Percentiles rank a stretch among this genome's conserved stretches.
Conservation (phyloP, 179 eudicot species). For the Patellifolia procumbens region DNA sequence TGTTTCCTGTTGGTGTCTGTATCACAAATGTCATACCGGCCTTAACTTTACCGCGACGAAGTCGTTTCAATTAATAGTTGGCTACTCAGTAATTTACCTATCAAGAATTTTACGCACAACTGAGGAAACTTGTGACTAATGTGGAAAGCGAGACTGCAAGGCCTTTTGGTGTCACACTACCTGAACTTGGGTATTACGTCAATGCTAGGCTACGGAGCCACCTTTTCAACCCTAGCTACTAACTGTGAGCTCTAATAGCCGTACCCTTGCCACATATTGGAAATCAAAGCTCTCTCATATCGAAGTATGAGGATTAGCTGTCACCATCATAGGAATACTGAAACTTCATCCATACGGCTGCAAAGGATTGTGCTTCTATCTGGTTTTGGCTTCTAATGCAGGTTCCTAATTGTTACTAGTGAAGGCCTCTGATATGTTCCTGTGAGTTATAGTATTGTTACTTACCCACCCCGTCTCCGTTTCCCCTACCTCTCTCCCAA, state of each 20-base stretch:
- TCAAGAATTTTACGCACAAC: background rate
- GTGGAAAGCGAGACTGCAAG: background rate
- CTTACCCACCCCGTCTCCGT: background rate
- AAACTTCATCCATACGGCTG: background rate
- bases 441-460: background rate
- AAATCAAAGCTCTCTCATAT: background rate
- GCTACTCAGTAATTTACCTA: background rate
- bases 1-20: background rate
- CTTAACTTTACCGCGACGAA: background rate
- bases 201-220: background rate
- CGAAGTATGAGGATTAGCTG: background rate
- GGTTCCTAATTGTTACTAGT: background rate
- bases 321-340: background rate
- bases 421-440: background rate
- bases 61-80: background rate
- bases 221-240: slow-evolving; percentile 5
- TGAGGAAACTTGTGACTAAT: background rate
- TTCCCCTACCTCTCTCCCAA: background rate
- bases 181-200: background rate
- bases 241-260: background rate
- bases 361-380: slow-evolving; percentile 1
- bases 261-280: background rate
- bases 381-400: background rate
- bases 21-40: too few species aligned
- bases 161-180: background rate